Base-by-base conservation (phyloP, 768 basidiomycete species). In the Trametes cingulata region DNA sequence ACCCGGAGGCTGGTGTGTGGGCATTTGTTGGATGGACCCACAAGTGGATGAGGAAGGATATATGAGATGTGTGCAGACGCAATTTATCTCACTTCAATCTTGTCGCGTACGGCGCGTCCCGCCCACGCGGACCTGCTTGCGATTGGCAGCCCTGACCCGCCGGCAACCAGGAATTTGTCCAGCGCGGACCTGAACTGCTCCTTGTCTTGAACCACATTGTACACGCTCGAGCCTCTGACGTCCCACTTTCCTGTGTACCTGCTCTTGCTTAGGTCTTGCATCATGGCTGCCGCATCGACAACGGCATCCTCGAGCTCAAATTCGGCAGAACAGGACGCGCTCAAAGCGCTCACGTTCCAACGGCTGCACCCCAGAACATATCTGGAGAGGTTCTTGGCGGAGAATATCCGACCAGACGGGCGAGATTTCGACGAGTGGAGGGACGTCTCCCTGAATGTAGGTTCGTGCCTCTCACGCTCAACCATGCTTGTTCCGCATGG, bases 301-400 rank as follows among this genome's bases (percentile, higher is more conserved):
- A 57, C 66, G 14, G 35, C 56, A 12, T 29, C 58, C 12, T 54
- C 61, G 24, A 46, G 55, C 20, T 41, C 64, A 14, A 40, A 45
- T n/a, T 33, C 62, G 17, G 47, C 56, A 25, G 66, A 67, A 41
- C 42, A 63, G 20, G 66, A 65, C 35, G 60, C 68, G 36, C 65
- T 71, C 41, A 69, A 67, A 55, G 70, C 72, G 8, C 62, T 65
- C 60, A 85, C 88, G 33, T 95, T 95, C 75, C 90, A 93, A 67
- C 87, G 93, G 14, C 81, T 99, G 0, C 94, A 98, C 67, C 96
- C 97, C 1, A 83, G 83, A 33, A 82, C 85, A 5, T 98, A 98
- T 71, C 85, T 98, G 46, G 87, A 93, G 65, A 82, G 90, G 7
- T 98, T 97, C 68, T 75, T 98, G 17, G 77, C 82, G 1, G 87